Evolutionary conservation across 768 basidiomycete genomes (phyloP).

Genomic region (Lentinula edodes): DNA sequence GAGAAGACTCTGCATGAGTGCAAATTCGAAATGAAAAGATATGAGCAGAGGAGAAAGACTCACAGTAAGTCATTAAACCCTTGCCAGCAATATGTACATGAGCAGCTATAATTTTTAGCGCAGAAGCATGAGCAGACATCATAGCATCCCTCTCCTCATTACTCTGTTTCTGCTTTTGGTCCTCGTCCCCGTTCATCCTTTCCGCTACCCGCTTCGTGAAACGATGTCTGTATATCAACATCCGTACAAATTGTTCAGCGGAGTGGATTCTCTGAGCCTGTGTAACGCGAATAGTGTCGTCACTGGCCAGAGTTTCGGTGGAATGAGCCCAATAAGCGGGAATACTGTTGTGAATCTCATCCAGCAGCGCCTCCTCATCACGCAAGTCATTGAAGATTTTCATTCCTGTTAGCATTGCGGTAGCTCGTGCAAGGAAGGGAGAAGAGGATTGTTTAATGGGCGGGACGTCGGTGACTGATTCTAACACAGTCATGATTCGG

Average conservation of each 20-base stretch:
- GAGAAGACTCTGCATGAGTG: conserved; percentile 8
- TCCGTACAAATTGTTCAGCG: conserved; percentile 79
- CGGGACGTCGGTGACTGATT: conserved; percentile 80
- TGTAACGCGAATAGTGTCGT: conserved; percentile 85
- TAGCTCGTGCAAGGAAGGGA: conserved; percentile 74
- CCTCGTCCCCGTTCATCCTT: conserved; percentile 48
- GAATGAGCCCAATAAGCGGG: conserved; percentile 79
- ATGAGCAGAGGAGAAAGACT: conserved; percentile 26
- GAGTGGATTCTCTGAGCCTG: conserved; percentile 86
- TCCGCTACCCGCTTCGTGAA: conserved; percentile 76
- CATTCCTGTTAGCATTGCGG: conserved; percentile 59
- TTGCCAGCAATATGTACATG: conserved; percentile 83
- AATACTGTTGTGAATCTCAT: conserved; percentile 69
- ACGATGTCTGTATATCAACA: conserved; percentile 86
- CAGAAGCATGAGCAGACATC: conserved; percentile 68
- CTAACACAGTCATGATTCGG: conserved; percentile 82
- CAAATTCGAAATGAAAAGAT: neutral
- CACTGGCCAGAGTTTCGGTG: conserved; percentile 72
- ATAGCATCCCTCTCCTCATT: conserved; percentile 78
- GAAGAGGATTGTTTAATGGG: conserved; percentile 66
- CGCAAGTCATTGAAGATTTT: conserved; percentile 58
- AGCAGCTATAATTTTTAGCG: conserved; percentile 75
- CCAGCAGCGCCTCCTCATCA: conserved; percentile 77
- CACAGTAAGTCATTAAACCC: conserved; percentile 92
- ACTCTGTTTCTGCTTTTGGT: conserved; percentile 30